Conservation (phyloP, 2,329 filamentous ascomycete species). For the Arachnopeziza araneosa region DNA sequence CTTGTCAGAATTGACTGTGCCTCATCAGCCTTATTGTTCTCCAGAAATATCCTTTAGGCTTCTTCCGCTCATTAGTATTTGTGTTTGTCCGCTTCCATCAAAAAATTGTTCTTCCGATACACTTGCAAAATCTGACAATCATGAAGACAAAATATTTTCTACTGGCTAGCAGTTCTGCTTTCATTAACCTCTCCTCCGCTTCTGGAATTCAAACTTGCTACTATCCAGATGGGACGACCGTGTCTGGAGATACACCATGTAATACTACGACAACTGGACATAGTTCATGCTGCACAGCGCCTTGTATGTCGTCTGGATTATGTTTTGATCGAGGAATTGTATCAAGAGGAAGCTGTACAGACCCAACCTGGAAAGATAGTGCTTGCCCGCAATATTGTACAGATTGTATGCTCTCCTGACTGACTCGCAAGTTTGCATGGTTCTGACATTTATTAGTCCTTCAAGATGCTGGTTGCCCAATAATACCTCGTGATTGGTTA, state of each 20-base stretch:
- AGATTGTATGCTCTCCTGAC: not conserved
- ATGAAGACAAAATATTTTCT: not conserved
- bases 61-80: too few relatives aligned
- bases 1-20: too few relatives aligned
- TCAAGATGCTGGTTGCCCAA: not conserved
- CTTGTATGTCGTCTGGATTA: constrained; percentile 3
- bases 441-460: not conserved
- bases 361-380: constrained; percentile 1
- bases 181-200: not conserved
- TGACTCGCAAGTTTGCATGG: not conserved
- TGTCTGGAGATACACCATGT: not conserved
- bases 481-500: not conserved
- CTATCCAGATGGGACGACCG: not conserved
- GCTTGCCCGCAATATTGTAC: constrained; percentile 1
- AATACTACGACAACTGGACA: constrained; percentile 1
- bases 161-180: not conserved
- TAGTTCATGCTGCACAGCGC: constrained; percentile 1
- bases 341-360: constrained; percentile 3
- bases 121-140: not conserved
- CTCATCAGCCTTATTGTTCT: too few relatives aligned
- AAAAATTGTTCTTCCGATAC: too few relatives aligned
- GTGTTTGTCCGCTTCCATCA: too few relatives aligned
- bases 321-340: constrained; percentile 5
- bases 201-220: not conserved
- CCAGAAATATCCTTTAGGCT: too few relatives aligned